A percentile compares a stretch with the other conserved stretches of the same genome.
phyloP scores from a whole-genome alignment of 768 basidiomycete species.

The Scleroderma citrinum region DNA sequence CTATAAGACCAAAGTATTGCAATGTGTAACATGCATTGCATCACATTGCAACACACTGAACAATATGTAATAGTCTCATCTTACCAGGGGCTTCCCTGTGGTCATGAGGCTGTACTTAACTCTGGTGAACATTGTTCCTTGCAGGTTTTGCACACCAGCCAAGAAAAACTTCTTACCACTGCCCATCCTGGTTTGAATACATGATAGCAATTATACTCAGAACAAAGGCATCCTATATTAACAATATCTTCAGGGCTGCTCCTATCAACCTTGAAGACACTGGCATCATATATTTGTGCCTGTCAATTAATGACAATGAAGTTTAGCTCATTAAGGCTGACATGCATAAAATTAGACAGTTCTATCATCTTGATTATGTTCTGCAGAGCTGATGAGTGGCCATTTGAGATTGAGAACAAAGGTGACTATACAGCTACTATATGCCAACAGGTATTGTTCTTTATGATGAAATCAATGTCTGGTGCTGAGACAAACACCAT shows the following conservation, averaged over 20 bases:
- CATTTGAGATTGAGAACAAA: constrained; percentile 85
- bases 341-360: constrained; percentile 72
- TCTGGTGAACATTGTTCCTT: constrained; percentile 68
- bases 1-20: too few relatives aligned
- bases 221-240: background rate
- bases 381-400: constrained; percentile 66
- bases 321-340: constrained; percentile 67
- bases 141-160: constrained; percentile 56
- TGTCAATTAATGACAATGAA: constrained; percentile 37
- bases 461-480: background rate
- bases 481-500: too few relatives aligned
- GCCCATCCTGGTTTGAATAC: constrained; percentile 83
- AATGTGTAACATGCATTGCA: too few relatives aligned
- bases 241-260: constrained; percentile 60
- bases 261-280: constrained; percentile 91
- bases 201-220: constrained; percentile 58
- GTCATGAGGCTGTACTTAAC: constrained; percentile 51
- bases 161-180: constrained; percentile 73
- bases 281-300: constrained; percentile 74
- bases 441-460: constrained; percentile 59
- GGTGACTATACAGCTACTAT: constrained; percentile 66
- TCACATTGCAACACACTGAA: too few relatives aligned
- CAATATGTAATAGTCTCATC: too few relatives aligned
- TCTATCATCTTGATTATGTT: constrained; percentile 87
- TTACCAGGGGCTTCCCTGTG: constrained; percentile 67